Evolutionary conservation across 2,329 filamentous ascomycete genomes (phyloP), one percentile per base, ranked within the genome.

Genomic region (Pseudogymnoascus sp.): DNA sequence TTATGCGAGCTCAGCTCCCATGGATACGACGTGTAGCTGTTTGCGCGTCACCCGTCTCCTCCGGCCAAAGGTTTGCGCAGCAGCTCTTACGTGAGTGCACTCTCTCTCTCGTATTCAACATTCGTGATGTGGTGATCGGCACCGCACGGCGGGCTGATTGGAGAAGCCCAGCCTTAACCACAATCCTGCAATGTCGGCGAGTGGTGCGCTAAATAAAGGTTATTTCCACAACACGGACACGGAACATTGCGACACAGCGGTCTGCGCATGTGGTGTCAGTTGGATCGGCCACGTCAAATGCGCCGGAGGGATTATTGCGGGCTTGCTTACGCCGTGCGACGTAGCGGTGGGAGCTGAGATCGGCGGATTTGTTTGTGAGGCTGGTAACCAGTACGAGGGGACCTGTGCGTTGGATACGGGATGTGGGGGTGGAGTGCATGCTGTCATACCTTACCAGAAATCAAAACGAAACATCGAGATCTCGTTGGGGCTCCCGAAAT

Each of bases 181-280:
- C 29, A 33, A 33, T 33, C n/a, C 48, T 21, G n/a, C 8, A 4
- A 48, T 21, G 21, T 21, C 21, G 21, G 21, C 21, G 21, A 5
- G 1, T 15, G 29, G 48, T 33, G 48, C 48, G 15, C 29, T 55
- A 55, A 55, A 55, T 33, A 55, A 55, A 55, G 48, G 48, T 55
- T 55, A 55, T 55, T 55, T 55, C 29, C 29, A 55, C 48, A 33
- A 55, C 48, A 33, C 48, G 29, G 29, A 55, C n/a, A 55, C 48
- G 48, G 25, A 6, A 21, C 21, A 21, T 21, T 21, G 21, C 21
- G 21, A 21, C 21, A 21, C 5, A 15, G 4, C 17, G 17, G 39
- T 42, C n/a, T 15, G 13, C 8, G 44, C 27, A 15, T 44, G 15
- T n/a, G 12, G 13, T 38, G 8, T 41, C 21, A n/a, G 25, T 25